Conservation (phyloP, 2,329 filamentous ascomycete species). For the Venturia aucupariae region DNA sequence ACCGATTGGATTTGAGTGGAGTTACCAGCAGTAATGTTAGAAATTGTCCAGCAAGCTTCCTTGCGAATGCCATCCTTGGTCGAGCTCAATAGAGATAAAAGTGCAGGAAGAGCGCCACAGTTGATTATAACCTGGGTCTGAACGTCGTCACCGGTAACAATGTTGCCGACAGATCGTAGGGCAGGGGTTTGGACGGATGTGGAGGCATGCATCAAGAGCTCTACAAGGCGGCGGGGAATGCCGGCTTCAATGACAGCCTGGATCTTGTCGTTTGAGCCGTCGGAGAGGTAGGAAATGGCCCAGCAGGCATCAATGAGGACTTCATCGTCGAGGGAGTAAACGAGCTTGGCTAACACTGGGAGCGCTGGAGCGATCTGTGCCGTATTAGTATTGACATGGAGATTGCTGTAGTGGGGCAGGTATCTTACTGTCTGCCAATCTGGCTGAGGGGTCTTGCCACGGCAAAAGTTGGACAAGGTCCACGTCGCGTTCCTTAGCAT, state of each 20-base stretch:
- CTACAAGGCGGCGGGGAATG: slow-evolving; percentile 90
- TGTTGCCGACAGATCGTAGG: slow-evolving; percentile 94
- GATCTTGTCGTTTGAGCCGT: slow-evolving; percentile 98
- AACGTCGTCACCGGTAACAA: slow-evolving; percentile 95
- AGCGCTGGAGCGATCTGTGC: slow-evolving; percentile 83
- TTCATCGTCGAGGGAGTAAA: slow-evolving; percentile 97
- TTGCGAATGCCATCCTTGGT: slow-evolving; percentile 98
- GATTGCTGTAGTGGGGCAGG: slow-evolving; percentile 30
- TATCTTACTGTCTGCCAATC: slow-evolving; percentile 79
- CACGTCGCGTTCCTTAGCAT: slow-evolving; percentile 98
- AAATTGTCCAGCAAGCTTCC: slow-evolving; percentile 99
- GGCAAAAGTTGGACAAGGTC: slow-evolving; percentile 99
- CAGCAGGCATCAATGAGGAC: slow-evolving; percentile 98
- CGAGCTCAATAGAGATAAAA: slow-evolving; percentile 89
- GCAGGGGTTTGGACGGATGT: slow-evolving; percentile 97
- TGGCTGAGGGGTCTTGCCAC: slow-evolving; percentile 97
- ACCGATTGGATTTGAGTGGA: slow-evolving; percentile 95
- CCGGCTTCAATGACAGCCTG: slow-evolving; percentile 98
- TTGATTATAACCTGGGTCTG: slow-evolving; percentile 99
- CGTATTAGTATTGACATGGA: slow-evolving; percentile 16
- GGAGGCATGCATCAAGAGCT: slow-evolving; percentile 95
- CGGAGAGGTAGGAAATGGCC: slow-evolving; percentile 97
- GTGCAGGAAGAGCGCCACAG: slow-evolving; percentile 82
- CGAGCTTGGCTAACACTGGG: slow-evolving; percentile 89
- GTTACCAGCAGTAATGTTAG: slow-evolving; percentile 97